Base-by-base conservation (phyloP, 139 green algal genomes). In the Marvania coccoides region DNA sequence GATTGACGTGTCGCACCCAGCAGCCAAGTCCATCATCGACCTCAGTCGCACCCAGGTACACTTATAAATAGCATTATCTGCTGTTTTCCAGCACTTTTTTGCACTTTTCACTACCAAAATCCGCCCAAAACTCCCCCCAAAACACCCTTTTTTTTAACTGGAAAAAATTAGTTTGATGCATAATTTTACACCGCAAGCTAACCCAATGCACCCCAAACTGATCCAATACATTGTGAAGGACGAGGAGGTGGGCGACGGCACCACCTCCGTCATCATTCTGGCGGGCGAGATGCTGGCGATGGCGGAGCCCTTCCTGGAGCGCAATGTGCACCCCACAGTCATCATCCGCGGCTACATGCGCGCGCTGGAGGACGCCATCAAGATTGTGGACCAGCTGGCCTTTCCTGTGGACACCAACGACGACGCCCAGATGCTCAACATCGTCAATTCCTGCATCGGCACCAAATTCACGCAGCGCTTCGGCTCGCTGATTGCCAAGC, bases 21-120 rank as follows among this genome's bases (percentile, higher is more conserved):
- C 94, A 45, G 94, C 94, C 35, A 99, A 99, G 89, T 92, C 81
- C 40, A 96, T 99, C 81, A 99, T 99, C 40, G 93, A 99, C 83
- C 77, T 99, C 3, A 95, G 84, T 67, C 67, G 94, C 23, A 98
- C 94, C 3, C 94, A 99, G 74, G 93, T n/a, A n/a, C n/a, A n/a
- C n/a, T n/a, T n/a, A n/a, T n/a, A n/a, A n/a, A n/a, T n/a, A n/a
- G n/a, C n/a, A n/a, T n/a, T n/a, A n/a, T n/a, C n/a, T n/a, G n/a
- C n/a, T n/a, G n/a, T n/a, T n/a, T n/a, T n/a, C n/a, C n/a, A n/a
- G n/a, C n/a, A n/a, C n/a, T n/a, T n/a, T n/a, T n/a, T n/a, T n/a
- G n/a, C n/a, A n/a, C n/a, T n/a, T n/a, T n/a, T n/a, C n/a, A n/a
- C n/a, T n/a, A n/a, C n/a, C n/a, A n/a, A n/a, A n/a, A n/a, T n/a